Evolutionary conservation across 2,329 filamentous ascomycete species (phyloP).

Genomic region (Zymoseptoria tritici): DNA sequence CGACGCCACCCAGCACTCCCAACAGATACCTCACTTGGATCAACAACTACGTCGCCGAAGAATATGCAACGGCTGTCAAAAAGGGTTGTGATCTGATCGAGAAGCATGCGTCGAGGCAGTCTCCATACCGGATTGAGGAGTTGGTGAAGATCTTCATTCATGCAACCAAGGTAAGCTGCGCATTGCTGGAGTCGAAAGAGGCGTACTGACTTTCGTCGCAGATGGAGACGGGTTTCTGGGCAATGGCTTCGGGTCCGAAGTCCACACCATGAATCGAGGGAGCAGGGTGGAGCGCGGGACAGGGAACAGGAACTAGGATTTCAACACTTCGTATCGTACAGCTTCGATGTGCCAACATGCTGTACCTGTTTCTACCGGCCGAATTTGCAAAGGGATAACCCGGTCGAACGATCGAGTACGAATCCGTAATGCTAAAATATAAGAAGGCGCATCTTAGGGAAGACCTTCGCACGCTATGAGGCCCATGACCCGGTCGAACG

Average conservation of each 20-base stretch:
- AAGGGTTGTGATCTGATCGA: conserved; percentile 72
- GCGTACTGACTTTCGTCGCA: conserved; percentile 27
- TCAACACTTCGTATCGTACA: too few species aligned
- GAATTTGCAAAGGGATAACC: too few species aligned
- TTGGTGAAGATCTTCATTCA: conserved; percentile 77
- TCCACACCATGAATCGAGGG: background rate
- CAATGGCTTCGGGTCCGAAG: conserved; percentile 47
- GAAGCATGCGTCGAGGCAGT: conserved; percentile 63
- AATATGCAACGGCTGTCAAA: conserved; percentile 66
- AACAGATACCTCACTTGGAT: conserved; percentile 81
- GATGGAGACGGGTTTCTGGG: conserved; percentile 71
- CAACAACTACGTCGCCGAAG: conserved; percentile 74
- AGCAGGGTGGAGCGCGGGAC: too few species aligned
- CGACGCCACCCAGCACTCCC: conserved; percentile 20
- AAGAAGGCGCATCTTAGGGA: too few species aligned
- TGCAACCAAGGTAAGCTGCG: conserved; percentile 62
- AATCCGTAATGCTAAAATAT: too few species aligned
- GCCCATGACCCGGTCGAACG: too few species aligned
- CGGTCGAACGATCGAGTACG: too few species aligned
- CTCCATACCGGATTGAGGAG: conserved; percentile 69
- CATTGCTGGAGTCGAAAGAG: background rate
- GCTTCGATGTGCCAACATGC: too few species aligned
- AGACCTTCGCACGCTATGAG: too few species aligned
- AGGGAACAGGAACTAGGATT: too few species aligned
- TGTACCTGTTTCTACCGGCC: too few species aligned